Percentiles rank a stretch among this genome's conserved stretches.
These are phyloP conservation scores for Perilla frutescens DNA, from an alignment of 257 asterid genomes.

Conservation along the genomic window DNA sequence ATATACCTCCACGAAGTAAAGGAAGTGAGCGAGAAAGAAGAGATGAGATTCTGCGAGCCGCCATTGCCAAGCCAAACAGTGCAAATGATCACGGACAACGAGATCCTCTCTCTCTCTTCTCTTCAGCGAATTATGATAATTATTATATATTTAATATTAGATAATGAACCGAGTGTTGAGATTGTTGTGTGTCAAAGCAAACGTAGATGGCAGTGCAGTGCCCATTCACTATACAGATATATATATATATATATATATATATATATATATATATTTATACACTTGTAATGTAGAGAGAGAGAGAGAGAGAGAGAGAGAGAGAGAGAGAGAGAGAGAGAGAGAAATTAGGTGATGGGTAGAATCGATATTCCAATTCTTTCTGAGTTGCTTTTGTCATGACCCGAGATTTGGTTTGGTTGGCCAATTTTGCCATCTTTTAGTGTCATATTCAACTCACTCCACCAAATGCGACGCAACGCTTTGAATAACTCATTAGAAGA, in stretches of 20 bases:
- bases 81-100: not conserved
- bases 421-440: no score
- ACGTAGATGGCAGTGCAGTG: not conserved
- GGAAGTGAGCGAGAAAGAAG: conserved; percentile 67
- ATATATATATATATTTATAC: no score
- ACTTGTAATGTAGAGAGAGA: not conserved
- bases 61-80: conserved; percentile 47
- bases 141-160: not conserved
- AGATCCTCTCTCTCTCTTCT: not conserved
- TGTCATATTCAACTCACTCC: not conserved
- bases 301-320: not conserved
- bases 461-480: not conserved
- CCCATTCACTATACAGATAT: not conserved
- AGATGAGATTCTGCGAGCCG: conserved; percentile 70
- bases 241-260: not conserved
- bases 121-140: not conserved
- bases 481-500: no score
- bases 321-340: not conserved
- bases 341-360: not conserved
- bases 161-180: not conserved
- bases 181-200: not conserved
- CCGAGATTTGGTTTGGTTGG: not conserved
- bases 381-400: not conserved
- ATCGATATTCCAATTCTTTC: not conserved
- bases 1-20: conserved; percentile 49